Evolutionary conservation across 78 protist species (phyloP).

Genomic region (Ministeria vibrans): DNA sequence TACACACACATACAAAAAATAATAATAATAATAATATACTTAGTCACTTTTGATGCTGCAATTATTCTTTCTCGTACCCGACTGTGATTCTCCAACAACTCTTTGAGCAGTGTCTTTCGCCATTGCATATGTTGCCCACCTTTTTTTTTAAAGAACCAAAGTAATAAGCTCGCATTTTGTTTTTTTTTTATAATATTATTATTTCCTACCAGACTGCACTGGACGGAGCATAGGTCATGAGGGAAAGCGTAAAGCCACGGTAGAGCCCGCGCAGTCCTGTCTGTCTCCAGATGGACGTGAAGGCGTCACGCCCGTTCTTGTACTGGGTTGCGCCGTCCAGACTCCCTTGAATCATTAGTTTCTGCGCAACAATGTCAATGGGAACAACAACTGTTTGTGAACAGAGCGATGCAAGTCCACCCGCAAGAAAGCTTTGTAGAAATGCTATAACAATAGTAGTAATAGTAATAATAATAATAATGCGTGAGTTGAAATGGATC

Average conservation of each 20-base stretch:
- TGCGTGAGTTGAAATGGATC: no score
- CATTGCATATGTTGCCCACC: not conserved
- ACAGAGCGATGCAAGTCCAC: not conserved
- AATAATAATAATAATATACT: no score
- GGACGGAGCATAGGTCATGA: not conserved
- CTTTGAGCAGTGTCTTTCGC: no score
- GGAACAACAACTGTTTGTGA: not conserved
- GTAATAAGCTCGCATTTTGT: no score
- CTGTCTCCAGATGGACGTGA: not conserved
- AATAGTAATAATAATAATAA: no score
- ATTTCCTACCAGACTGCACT: not conserved
- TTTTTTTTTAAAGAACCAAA: no score
- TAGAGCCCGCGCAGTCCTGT: not conserved
- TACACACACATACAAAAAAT: not conserved
- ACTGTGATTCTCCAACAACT: no score
- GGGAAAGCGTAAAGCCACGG: not conserved
- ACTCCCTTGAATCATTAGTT: not conserved
- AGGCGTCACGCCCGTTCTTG: not conserved
- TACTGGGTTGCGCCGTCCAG: not conserved
- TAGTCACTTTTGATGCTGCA: no score
- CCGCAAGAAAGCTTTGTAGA: not conserved
- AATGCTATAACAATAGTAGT: no score
- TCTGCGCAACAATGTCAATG: not conserved
- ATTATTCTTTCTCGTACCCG: no score
- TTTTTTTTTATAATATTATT: no score